Percentiles rank a stretch among this genome's conserved stretches.
Conservation (phyloP, 1,284 basidiomycete genomes). For the Hymenochaete sp. region DNA sequence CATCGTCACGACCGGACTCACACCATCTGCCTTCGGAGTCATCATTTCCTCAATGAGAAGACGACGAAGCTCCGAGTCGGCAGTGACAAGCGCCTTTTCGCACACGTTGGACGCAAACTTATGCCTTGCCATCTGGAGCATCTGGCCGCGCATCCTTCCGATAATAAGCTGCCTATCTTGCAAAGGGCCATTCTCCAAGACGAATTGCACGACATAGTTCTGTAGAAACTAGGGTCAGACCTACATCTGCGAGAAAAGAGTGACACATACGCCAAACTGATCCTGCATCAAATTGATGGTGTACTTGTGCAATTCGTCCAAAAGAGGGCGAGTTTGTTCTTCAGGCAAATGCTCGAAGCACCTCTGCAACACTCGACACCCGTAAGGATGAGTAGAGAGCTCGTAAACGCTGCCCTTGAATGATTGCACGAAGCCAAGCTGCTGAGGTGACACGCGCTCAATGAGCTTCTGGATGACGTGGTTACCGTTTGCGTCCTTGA, state of each 20-base stretch:
- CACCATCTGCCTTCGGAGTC: constrained; percentile 49
- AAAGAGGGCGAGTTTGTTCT: constrained; percentile 58
- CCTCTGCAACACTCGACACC: constrained; percentile 91
- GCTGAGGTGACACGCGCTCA: constrained; percentile 68
- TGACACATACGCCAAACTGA: constrained; percentile 70
- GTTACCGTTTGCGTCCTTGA: constrained; percentile 91
- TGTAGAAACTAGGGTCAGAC: constrained; percentile 25
- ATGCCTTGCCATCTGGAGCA: constrained; percentile 77
- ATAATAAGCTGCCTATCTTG: constrained; percentile 69
- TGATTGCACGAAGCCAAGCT: constrained; percentile 66
- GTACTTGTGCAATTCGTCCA: constrained; percentile 80
- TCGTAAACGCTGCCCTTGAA: constrained; percentile 82
- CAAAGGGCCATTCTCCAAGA: constrained; percentile 72
- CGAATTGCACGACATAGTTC: constrained; percentile 96
- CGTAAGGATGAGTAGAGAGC: constrained; percentile 86
- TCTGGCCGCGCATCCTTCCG: constrained; percentile 65
- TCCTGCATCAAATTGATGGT: constrained; percentile 72
- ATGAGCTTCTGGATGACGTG: constrained; percentile 86
- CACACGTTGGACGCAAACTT: constrained; percentile 98
- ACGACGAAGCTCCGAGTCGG: constrained; percentile 54
- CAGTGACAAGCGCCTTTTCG: constrained; percentile 80
- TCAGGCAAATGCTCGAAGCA: constrained; percentile 82
- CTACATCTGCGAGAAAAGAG: constrained; percentile 11
- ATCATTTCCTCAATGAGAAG: constrained; percentile 78
- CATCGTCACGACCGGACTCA: constrained; percentile 64